These are phyloP conservation scores for Baorangia bicolor DNA, from an alignment of 768 basidiomycete genomes.

Conservation along the genomic window DNA sequence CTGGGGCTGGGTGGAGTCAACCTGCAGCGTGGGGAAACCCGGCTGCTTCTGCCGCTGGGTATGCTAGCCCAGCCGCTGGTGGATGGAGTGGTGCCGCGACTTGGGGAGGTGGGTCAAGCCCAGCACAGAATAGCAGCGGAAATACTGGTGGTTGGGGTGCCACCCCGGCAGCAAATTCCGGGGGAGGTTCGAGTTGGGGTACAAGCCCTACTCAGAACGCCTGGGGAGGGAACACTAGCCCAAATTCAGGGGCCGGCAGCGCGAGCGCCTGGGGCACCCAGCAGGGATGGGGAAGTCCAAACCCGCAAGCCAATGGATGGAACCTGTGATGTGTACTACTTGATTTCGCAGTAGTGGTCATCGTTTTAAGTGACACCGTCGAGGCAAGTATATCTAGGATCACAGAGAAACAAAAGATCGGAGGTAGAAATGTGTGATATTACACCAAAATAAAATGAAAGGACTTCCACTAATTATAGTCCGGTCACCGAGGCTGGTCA, in stretches of 20 bases:
- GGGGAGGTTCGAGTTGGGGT: constrained; percentile 28
- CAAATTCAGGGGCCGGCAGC: constrained; percentile 21
- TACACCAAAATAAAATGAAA: no score
- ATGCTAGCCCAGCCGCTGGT: constrained; percentile 31
- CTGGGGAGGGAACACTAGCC: constrained; percentile 40
- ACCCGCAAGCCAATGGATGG: constrained; percentile 55
- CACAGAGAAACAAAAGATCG: no score
- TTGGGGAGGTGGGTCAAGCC: constrained; percentile 30
- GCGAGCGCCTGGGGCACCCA: constrained; percentile 29
- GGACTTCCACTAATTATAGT: no score
- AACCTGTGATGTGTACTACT: constrained; percentile 39
- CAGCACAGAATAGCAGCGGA: constrained; percentile 25
- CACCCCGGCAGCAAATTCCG: constrained; percentile 29
- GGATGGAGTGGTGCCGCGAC: constrained; percentile 28
- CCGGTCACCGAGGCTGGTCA: no score
- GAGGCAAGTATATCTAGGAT: not conserved
- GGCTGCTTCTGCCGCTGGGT: constrained; percentile 32
- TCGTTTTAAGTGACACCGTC: no score
- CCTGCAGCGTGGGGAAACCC: constrained; percentile 28
- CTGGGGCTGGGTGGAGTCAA: constrained; percentile 21
- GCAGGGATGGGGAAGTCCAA: constrained; percentile 52
- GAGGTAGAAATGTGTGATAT: no score
- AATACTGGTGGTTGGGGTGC: constrained; percentile 16
- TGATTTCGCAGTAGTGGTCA: no score
- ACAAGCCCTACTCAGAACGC: constrained; percentile 34